Evolutionary conservation across 1,284 basidiomycete genomes (phyloP).

Genomic region (Coniferiporia weirii): DNA sequence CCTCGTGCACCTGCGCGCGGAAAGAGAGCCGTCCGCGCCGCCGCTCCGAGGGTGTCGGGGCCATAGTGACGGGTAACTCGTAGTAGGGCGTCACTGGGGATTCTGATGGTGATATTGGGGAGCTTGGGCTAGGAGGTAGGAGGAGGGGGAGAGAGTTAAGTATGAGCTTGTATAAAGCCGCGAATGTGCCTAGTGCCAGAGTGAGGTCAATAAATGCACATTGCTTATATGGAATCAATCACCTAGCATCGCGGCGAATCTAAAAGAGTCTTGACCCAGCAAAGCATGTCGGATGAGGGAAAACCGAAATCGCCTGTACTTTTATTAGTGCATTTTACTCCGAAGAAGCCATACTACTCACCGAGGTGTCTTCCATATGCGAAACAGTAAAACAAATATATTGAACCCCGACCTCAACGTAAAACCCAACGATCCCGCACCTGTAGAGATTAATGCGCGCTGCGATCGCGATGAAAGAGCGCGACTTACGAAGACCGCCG

Average conservation of each 20-base stretch:
- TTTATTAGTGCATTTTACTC: not conserved
- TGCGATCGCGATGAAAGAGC: not conserved
- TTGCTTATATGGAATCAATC: conserved; percentile 22
- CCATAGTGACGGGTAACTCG: conserved; percentile 19
- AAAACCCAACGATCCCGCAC: conserved; percentile 74
- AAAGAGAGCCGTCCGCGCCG: conserved; percentile 52
- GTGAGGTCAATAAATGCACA: not conserved
- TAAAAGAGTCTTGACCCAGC: conserved; percentile 73
- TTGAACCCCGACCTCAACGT: conserved; percentile 79
- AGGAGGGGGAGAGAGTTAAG: conserved; percentile 80
- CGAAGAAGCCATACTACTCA: conserved; percentile 27
- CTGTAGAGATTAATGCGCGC: conserved; percentile 33
- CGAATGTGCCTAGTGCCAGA: conserved; percentile 58
- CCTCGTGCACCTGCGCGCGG: conserved; percentile 55
- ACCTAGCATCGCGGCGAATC: conserved; percentile 87
- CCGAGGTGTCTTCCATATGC: conserved; percentile 60
- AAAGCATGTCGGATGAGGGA: conserved; percentile 69
- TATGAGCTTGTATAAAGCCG: conserved; percentile 76
- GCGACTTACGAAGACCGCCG: conserved; percentile 69
- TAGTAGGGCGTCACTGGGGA: conserved; percentile 17
- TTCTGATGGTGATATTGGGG: conserved; percentile 16
- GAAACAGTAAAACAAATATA: conserved; percentile 67
- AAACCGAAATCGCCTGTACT: conserved; percentile 43
- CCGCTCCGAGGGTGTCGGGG: conserved; percentile 18
- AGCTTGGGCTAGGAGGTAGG: conserved; percentile 37